Evolutionary conservation across 192 early-diverging fungal genomes (phyloP), one percentile per base, ranked within the genome.

Genomic region (Mortierella hygrophila): DNA sequence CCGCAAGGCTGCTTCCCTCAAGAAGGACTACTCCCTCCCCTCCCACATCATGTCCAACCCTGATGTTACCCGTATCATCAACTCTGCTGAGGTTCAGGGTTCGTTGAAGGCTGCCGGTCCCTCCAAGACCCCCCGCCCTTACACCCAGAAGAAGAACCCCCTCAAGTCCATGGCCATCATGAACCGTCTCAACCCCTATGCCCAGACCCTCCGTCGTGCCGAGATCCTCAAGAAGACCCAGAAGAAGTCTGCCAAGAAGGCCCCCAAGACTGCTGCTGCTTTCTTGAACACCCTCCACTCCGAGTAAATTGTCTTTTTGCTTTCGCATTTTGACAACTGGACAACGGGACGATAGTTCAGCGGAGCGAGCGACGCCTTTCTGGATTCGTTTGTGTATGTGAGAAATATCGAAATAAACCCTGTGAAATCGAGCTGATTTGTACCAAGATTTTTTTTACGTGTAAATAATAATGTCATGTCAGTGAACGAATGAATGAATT

Each of bases 81-180:
- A 97, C 92, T 98, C 97, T 81, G 94, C 94, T 84, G 97, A 99
- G 93, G 94, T 99, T 88, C 98, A 99, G 92, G 93, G 96, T 75
- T 96, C 97, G 76, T 93, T 98, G 80, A 94, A 95, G 74, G 91
- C 95, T 82, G 97, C 97, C 70, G 95, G 96, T 74, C 80, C 93
- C 83, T 89, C 93, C 88, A 79, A 91, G 86, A 93, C 93, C 91
- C 96, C 96, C 93, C 96, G 98, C 82, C 97, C 98, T 23, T 98
- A 93, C 94, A 94, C 95, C 81, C 97, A 98, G 91, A 97, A 98
- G 95, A 99, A 99, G 96, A 99, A 99, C 97, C 98, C 97, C 69
- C 94, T 99, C 89, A 92, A 93, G 87, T 98, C 98, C 92, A 91
- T 92, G 72, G 96, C 94, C 86, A 93, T 98, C 69, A 94, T 98